Percentiles rank a stretch among this genome's conserved stretches.
phyloP scores from a whole-genome alignment of 768 basidiomycete species.

The Crassisporium funariophilum region DNA sequence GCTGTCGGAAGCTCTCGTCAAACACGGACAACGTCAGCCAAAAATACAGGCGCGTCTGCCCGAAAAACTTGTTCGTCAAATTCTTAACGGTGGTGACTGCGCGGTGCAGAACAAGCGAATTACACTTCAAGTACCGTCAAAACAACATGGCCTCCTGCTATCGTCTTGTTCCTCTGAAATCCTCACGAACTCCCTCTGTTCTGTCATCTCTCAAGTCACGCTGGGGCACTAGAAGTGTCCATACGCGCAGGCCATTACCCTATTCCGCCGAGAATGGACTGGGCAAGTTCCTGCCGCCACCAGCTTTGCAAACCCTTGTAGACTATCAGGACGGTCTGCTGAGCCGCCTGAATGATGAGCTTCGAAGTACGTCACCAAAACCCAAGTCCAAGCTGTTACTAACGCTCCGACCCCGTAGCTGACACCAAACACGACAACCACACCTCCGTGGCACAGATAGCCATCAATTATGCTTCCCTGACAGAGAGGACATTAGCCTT shows the following conservation, averaged over 20 bases:
- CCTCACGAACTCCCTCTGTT: constrained; percentile 16
- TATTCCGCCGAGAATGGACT: constrained; percentile 74
- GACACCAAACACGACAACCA: constrained; percentile 50
- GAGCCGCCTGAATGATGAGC: constrained; percentile 72
- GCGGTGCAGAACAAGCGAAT: no score
- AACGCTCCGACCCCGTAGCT: constrained; percentile 7
- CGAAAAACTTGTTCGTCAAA: constrained; percentile 23
- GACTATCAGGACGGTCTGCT: constrained; percentile 89
- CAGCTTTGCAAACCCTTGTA: constrained; percentile 67
- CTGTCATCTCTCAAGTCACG: constrained; percentile 23
- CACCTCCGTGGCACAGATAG: constrained; percentile 66
- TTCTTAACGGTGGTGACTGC: no score
- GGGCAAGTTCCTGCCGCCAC: constrained; percentile 75
- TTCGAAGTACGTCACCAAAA: constrained; percentile 54
- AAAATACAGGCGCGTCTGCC: constrained; percentile 19
- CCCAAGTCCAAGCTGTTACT: constrained; percentile 4
- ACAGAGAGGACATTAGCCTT: constrained; percentile 70
- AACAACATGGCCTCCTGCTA: constrained; percentile 31
- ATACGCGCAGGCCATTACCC: constrained; percentile 55
- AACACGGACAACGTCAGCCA: constrained; percentile 29
- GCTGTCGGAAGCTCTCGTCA: constrained; percentile 36
- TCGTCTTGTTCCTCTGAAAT: constrained; percentile 28
- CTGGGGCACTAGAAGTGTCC: constrained; percentile 42
- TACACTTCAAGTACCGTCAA: neutral
- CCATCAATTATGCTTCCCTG: constrained; percentile 64